Percentiles rank a stretch among this genome's conserved stretches.
phyloP scores from a whole-genome alignment of 1,284 basidiomycete genomes.

The Malassezia caprae region DNA sequence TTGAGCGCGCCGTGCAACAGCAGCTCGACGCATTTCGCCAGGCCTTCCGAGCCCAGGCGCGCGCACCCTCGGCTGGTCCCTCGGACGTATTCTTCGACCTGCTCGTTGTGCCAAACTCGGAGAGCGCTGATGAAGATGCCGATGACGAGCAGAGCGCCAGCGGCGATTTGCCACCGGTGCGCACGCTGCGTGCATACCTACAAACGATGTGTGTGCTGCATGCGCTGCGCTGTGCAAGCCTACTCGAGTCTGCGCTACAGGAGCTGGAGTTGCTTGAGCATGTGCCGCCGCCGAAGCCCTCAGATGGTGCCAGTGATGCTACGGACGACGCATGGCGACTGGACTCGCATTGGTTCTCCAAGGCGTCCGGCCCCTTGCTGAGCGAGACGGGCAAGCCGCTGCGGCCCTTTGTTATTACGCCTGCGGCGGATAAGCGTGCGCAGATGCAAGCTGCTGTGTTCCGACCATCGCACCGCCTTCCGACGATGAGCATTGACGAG shows the following conservation, averaged over 20 bases:
- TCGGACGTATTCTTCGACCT: slow-evolving; percentile 26
- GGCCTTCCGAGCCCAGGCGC: slow-evolving; percentile 12
- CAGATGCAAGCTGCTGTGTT: slow-evolving; percentile 74
- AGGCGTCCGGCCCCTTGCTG: slow-evolving; percentile 26
- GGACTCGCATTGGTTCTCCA: slow-evolving; percentile 20
- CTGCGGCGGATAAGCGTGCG: not conserved
- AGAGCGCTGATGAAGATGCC: slow-evolving; percentile 27
- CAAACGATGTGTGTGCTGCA: slow-evolving; percentile 35
- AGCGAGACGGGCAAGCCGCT: slow-evolving; percentile 33
- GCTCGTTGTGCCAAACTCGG: slow-evolving; percentile 16
- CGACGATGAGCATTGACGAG: slow-evolving; percentile 93
- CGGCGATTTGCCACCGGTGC: not conserved
- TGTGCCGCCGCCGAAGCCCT: slow-evolving; percentile 23
- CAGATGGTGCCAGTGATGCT: not conserved
- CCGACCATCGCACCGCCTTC: slow-evolving; percentile 70
- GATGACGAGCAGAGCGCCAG: slow-evolving; percentile 4
- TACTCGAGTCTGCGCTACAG: slow-evolving; percentile 23
- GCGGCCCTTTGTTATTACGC: slow-evolving; percentile 40
- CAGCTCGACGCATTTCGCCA: slow-evolving; percentile 27
- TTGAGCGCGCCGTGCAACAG: slow-evolving; percentile 27
- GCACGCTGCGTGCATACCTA: slow-evolving; percentile 30
- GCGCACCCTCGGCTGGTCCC: slow-evolving; percentile 1
- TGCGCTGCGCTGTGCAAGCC: slow-evolving; percentile 17
- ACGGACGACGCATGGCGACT: slow-evolving; percentile 31
- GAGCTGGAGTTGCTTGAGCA: slow-evolving; percentile 31